Conservation (phyloP, 768 basidiomycete species). For the Suillus decipiens region DNA sequence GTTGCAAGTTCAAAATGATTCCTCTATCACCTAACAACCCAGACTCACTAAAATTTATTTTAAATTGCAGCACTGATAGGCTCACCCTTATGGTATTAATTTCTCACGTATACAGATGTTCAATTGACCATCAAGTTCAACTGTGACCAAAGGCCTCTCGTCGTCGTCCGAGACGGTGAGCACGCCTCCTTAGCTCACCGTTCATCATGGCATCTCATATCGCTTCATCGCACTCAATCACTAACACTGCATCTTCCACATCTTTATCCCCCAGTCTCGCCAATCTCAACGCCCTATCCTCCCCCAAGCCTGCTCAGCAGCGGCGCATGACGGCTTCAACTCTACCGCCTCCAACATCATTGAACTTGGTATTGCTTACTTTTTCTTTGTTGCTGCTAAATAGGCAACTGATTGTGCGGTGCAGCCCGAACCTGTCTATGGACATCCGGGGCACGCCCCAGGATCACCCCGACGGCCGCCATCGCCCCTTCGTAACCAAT, state of each 20-base stretch:
- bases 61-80: conserved; percentile 1
- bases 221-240: conserved; percentile 21
- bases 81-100: conserved; percentile 18
- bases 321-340: conserved; percentile 40
- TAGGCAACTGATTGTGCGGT: conserved; percentile 17
- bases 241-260: conserved; percentile 34
- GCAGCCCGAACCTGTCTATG: conserved; percentile 49
- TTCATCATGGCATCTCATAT: conserved; percentile 26
- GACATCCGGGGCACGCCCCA: conserved; percentile 28
- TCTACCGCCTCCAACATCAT: conserved; percentile 40
- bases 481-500: conserved; percentile 72
- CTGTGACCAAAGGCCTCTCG: conserved; percentile 18
- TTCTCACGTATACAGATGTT: conserved; percentile 28
- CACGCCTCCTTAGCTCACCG: conserved; percentile 23
- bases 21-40: neutral
- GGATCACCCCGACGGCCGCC: conserved; percentile 49
- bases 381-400: neutral
- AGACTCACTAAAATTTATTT: conserved; percentile 23
- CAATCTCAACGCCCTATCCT: conserved; percentile 32
- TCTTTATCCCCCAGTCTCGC: conserved; percentile 36
- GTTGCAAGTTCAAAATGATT: neutral
- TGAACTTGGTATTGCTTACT: conserved; percentile 39
- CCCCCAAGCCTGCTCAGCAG: conserved; percentile 33
- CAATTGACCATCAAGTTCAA: conserved; percentile 9
- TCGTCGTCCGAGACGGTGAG: conserved; percentile 31